These are phyloP conservation scores for Metarhizium anisopliae DNA, from an alignment of 2,329 filamentous ascomycete genomes.

Conservation along the genomic window DNA sequence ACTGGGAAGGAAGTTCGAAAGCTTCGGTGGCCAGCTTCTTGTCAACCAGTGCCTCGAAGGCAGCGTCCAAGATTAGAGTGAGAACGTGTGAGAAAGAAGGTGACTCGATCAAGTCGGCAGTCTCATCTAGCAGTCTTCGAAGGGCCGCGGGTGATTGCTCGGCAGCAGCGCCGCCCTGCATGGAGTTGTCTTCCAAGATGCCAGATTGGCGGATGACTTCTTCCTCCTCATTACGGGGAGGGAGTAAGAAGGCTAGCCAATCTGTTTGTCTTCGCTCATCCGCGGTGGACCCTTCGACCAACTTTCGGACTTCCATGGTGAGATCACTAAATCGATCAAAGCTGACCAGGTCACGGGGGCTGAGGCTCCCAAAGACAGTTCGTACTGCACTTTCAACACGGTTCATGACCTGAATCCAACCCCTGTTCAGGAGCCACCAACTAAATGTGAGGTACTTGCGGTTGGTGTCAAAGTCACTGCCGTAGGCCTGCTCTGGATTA, in stretches of 20 bases:
- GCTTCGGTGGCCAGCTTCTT: constrained; percentile 69
- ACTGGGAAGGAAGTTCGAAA: constrained; percentile 49
- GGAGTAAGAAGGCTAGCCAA: constrained; percentile 82
- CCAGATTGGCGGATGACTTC: constrained; percentile 81
- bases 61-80: constrained; percentile 75
- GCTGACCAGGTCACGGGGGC: constrained; percentile 79
- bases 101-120: constrained; percentile 89
- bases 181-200: constrained; percentile 48
- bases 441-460: constrained; percentile 90
- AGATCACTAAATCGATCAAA: constrained; percentile 73
- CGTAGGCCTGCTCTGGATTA: constrained; percentile 70
- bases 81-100: constrained; percentile 83
- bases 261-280: constrained; percentile 36
- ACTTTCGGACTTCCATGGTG: constrained; percentile 73
- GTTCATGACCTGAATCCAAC: constrained; percentile 74
- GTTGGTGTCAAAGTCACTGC: constrained; percentile 94
- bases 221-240: constrained; percentile 68
- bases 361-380: constrained; percentile 81
- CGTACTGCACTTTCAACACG: constrained; percentile 80
- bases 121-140: constrained; percentile 85
- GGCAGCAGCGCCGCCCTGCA: constrained; percentile 23
- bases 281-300: constrained; percentile 59
- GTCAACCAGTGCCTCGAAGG: constrained; percentile 77
- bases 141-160: constrained; percentile 49
- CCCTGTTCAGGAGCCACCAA: constrained; percentile 93